Evolutionary conservation across 2,329 filamentous ascomycete species (phyloP).

Genomic region (Colletotrichum neosansevieriae): DNA sequence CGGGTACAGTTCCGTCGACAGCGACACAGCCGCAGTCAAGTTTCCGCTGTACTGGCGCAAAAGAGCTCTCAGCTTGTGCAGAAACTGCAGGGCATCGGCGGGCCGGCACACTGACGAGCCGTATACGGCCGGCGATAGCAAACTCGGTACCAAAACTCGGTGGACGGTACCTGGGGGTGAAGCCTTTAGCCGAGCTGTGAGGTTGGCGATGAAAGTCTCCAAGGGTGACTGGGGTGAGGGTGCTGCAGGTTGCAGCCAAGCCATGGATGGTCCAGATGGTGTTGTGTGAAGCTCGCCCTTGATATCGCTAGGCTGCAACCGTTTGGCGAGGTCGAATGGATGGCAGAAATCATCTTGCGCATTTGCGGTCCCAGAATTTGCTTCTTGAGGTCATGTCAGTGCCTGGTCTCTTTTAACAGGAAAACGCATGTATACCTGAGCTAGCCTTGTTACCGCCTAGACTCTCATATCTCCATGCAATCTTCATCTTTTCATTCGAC

Average conservation of each 20-base stretch:
- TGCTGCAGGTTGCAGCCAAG: constrained; percentile 31
- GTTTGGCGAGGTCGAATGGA: constrained; percentile 77
- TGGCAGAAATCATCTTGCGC: constrained; percentile 71
- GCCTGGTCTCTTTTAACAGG: neutral
- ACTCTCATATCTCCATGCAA: constrained; percentile 96
- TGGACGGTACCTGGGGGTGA: constrained; percentile 75
- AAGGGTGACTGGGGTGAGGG: constrained; percentile 64
- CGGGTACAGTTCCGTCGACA: constrained; percentile 85
- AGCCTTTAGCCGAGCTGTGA: constrained; percentile 67
- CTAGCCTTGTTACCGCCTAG: constrained; percentile 62
- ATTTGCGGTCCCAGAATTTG: constrained; percentile 23
- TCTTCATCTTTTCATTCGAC: constrained; percentile 89
- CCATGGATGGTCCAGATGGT: constrained; percentile 49
- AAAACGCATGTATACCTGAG: constrained; percentile 36
- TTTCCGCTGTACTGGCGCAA: constrained; percentile 75
- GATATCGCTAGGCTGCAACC: constrained; percentile 63
- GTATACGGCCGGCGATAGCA: constrained; percentile 90
- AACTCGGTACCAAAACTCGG: constrained; percentile 83
- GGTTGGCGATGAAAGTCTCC: constrained; percentile 69
- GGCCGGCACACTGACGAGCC: constrained; percentile 77
- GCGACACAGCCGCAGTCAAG: constrained; percentile 78
- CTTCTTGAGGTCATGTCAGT: constrained; percentile 16
- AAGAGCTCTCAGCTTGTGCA: constrained; percentile 82
- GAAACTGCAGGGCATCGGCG: constrained; percentile 79
- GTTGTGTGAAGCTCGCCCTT: constrained; percentile 65